Conservation (phyloP, 2,329 filamentous ascomycete genomes). For the Thelonectria blattea region DNA sequence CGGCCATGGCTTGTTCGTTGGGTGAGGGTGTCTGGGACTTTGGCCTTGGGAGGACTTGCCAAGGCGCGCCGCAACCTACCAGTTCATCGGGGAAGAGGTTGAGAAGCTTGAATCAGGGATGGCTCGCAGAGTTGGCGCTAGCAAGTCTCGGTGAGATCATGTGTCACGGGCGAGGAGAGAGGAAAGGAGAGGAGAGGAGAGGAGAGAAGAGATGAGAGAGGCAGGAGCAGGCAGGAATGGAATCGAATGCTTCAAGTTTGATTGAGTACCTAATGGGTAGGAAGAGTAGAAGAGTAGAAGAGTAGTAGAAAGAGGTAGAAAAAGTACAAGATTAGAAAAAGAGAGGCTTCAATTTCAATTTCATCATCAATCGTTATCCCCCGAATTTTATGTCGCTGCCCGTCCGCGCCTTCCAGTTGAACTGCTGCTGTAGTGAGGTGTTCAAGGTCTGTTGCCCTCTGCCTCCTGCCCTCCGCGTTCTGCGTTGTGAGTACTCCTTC, state of each 20-base stretch:
- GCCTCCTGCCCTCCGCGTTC: neutral
- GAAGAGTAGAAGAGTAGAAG: neutral
- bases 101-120: neutral
- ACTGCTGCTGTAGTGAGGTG: too few species aligned
- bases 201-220: too few species aligned
- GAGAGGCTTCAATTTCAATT: neutral
- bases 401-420: neutral
- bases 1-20: neutral
- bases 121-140: neutral
- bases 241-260: neutral
- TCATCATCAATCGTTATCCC: neutral
- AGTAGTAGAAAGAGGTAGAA: too few species aligned
- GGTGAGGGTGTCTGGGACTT: slow-evolving; percentile 10
- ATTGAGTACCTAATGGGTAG: neutral
- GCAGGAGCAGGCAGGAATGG: neutral
- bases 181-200: too few species aligned
- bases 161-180: neutral
- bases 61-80: neutral
- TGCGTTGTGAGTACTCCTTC: neutral
- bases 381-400: neutral
- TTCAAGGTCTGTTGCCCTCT: too few species aligned
- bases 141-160: neutral
- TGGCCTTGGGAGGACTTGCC: slow-evolving; percentile 2
- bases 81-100: neutral
- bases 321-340: neutral